Base-by-base conservation (phyloP, 2,329 filamentous ascomycete species). In the Cercospora brassicicola region DNA sequence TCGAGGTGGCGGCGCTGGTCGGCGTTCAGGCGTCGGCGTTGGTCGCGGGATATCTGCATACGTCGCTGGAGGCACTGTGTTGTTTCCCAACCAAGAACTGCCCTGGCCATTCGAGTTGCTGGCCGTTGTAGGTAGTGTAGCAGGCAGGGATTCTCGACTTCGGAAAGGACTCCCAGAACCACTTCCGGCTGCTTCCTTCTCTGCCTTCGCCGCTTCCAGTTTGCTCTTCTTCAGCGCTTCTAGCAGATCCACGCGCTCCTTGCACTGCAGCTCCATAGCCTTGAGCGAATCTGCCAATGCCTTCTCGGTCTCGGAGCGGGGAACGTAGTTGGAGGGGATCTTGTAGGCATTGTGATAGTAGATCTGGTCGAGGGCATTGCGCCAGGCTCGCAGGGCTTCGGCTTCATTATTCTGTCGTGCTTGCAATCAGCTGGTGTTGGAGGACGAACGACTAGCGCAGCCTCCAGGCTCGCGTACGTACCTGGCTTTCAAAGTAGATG, bases 401-500 rank as follows among this genome's bases (percentile, higher is more conserved):
- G 86, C 84, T 82, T 98, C 94, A 78, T 97, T 94, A 73, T 92
- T 93, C 93, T 97, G 72, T 53, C 55, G 72, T 91, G 91, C 15
- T 18, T 55, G 39, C 26, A 20, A 53, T 65, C 55, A 65, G 63
- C 31, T 65, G 18, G 15, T 20, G 30, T 8, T 13, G 56, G 30
- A 55, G 15, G 7, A 9, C 30, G 26, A 31, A 20, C 31, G 26
- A 42, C 26, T 64, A 42, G 62, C 48, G 62, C 48, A 57, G 30
- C 60, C 60, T 55, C 39, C 48, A 23, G 48, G 26, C 59, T 53
- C 53, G 53, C 53, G 42, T 59, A 57, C 80, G 72, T 82, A 96
- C 93, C 88, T 96, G 91, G 78, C 90, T 89, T 82, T 99, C 95
- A 80, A 97, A 97, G 82, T 97, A 97, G 63, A 97, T 92, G 45